phyloP scores from a whole-genome alignment of 805 yeast genomes.

The Starmera pachycereana region DNA sequence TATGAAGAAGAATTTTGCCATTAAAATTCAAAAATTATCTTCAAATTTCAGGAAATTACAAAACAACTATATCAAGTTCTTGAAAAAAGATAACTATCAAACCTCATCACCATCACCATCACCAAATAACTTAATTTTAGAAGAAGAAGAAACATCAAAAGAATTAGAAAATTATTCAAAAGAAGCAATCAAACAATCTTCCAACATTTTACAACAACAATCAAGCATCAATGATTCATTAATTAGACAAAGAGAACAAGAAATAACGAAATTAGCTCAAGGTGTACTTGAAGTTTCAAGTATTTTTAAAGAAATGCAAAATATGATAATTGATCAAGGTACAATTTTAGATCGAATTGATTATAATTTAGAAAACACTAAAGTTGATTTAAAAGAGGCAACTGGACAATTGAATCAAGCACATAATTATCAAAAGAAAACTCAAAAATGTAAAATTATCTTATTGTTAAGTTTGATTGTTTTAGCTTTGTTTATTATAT shows the following conservation, averaged over 20 bases:
- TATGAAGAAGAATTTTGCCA: conserved; percentile 76
- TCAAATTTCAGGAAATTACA: conserved; percentile 79
- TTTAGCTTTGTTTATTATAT: conserved; percentile 56
- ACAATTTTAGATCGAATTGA: conserved; percentile 89
- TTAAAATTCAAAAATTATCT: conserved; percentile 70
- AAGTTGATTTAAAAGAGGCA: conserved; percentile 63
- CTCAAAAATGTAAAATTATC: conserved; percentile 85
- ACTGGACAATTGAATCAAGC: conserved; percentile 73
- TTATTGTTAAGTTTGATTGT: conserved; percentile 63
- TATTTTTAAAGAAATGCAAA: conserved; percentile 88
- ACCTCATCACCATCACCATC: conserved; percentile 23
- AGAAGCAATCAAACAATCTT: conserved; percentile 41
- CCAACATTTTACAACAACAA: conserved; percentile 23
- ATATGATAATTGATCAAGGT: conserved; percentile 90
- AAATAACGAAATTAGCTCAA: conserved; percentile 83
- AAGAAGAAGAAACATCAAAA: conserved; percentile 22
- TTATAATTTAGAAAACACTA: conserved; percentile 79
- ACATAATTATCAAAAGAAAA: conserved; percentile 70
- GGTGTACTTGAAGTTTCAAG: conserved; percentile 91
- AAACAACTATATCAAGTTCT: conserved; percentile 75
- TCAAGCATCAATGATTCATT: conserved; percentile 27
- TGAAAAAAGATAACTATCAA: conserved; percentile 67
- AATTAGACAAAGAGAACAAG: conserved; percentile 72
- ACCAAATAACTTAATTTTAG: conserved; percentile 9
- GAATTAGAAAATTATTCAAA: conserved; percentile 42